Evolutionary conservation across 164 flowering plant genomes (phyloP), one percentile per base, ranked within the genome.

Genomic region (Hamamelis virginiana): DNA sequence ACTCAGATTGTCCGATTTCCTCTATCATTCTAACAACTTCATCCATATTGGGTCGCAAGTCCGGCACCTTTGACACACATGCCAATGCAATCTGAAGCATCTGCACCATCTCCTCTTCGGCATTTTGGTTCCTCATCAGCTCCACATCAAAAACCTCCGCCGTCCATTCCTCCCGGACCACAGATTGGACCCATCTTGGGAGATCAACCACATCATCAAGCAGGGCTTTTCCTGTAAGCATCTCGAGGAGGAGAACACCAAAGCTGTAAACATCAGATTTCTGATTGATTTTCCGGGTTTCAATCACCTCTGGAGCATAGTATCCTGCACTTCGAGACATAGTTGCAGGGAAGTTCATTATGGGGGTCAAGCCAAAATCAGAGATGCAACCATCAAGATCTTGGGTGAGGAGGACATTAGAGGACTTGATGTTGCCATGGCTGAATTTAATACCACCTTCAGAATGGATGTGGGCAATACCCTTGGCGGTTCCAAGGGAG

Each of bases 141-240:
- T 80, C 78, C 12, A 71, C 72, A 63, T 81, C 82, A 67, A 76
- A 79, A 5, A 88, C 90, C 76, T 88, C 92, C 15, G 89, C 86
- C 1, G 92, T 85, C 92, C 92, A 85, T 52, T 85, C 89, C 59
- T 87, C 91, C 27, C 90, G 53, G 0, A 88, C 92, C 0, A 88
- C 92, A 12, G 92, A 88, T 60, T 83, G 78, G 43, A 88, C 92
- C 92, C 92, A 88, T 25, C 86, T 77, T 9, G 89, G 90, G 6
- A 88, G 82, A 65, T 88, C 89, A 9, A 83, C 72, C 55, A 78
- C 78, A 22, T 80, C 85, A 21, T 83, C 86, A 10, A 76, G 56
- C 0, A 89, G 89, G 12, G 84, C 71, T 68, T 85, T 89, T 59
- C 86, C 85, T 5, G 89, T 81, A 59, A 85, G 73, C 81, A 81